Percentiles rank a stretch among this genome's conserved stretches.
These are phyloP conservation scores for Gaultheria prostrata DNA, from an alignment of 148 eudicot species.

Conservation along the genomic window DNA sequence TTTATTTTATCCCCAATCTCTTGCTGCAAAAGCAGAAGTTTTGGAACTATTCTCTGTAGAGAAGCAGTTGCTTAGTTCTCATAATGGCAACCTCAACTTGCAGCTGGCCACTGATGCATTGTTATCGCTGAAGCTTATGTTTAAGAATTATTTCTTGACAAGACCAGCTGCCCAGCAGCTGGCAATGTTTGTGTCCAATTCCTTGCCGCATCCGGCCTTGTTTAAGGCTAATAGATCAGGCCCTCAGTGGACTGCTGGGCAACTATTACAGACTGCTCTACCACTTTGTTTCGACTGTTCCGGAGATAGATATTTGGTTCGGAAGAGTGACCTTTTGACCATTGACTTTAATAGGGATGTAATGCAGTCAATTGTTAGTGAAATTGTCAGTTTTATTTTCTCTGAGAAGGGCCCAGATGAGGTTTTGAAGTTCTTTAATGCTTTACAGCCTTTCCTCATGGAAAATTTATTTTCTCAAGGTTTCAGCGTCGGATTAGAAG, in stretches of 20 bases:
- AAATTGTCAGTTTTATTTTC: conserved; percentile 59
- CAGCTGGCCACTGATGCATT: conserved; percentile 78
- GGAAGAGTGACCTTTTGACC: conserved; percentile 50
- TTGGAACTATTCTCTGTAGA: conserved; percentile 92
- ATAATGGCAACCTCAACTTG: conserved; percentile 82
- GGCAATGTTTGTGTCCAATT: conserved; percentile 54
- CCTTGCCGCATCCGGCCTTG: conserved; percentile 55
- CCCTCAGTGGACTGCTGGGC: conserved; percentile 74
- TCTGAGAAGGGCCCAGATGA: conserved; percentile 71
- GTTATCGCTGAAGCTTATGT: conserved; percentile 63
- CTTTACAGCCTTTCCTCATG: conserved; percentile 82
- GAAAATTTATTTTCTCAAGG: conserved; percentile 71
- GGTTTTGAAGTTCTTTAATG: conserved; percentile 61
- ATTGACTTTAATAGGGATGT: conserved; percentile 57
- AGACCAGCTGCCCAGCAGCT: conserved; percentile 71
- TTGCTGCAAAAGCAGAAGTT: conserved; percentile 87
- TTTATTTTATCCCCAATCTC: conserved; percentile 92
- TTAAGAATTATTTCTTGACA: conserved; percentile 44
- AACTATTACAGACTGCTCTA: conserved; percentile 63
- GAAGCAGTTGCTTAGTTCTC: conserved; percentile 88
- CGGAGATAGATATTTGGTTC: conserved; percentile 52
- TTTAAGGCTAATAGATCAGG: conserved; percentile 41
- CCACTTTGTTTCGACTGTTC: conserved; percentile 58
- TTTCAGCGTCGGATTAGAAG: conserved; percentile 68
- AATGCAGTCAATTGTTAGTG: conserved; percentile 53